Conservation (phyloP, 1,139 yeast genomes). For the Suhomyces atakaporum region DNA sequence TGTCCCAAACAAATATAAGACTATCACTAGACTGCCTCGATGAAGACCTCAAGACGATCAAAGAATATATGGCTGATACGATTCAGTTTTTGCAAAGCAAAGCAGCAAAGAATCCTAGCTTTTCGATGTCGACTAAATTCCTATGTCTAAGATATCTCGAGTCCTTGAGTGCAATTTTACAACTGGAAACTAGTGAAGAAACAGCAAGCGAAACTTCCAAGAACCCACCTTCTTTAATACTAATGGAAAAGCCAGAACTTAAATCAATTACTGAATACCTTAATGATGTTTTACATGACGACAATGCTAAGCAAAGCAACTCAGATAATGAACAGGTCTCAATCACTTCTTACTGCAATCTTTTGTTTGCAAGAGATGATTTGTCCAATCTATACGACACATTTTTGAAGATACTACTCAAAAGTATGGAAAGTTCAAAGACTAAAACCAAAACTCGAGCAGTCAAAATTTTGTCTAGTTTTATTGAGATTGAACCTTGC, state of each 20-base stretch:
- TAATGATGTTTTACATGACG: constrained; percentile 2
- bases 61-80: constrained; percentile 12
- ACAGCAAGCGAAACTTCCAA: neutral
- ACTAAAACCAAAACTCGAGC: constrained; percentile 67
- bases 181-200: neutral
- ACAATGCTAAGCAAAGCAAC: constrained; percentile 1
- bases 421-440: constrained; percentile 52
- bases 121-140: neutral
- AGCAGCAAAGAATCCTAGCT: neutral
- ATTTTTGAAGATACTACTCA: constrained; percentile 51
- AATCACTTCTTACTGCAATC: constrained; percentile 10
- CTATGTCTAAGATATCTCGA: neutral
- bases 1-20: constrained; percentile 12
- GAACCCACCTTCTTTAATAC: neutral
- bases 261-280: neutral
- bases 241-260: neutral
- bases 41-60: constrained; percentile 14
- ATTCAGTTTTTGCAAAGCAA: constrained; percentile 19
- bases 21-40: constrained; percentile 17
- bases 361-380: constrained; percentile 32
- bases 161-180: neutral
- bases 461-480: constrained; percentile 50
- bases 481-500: constrained; percentile 52
- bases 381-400: constrained; percentile 51
- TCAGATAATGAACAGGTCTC: constrained; percentile 18